Conservation (phyloP, 83 land plant species). For the Isoetes engelmannii region DNA sequence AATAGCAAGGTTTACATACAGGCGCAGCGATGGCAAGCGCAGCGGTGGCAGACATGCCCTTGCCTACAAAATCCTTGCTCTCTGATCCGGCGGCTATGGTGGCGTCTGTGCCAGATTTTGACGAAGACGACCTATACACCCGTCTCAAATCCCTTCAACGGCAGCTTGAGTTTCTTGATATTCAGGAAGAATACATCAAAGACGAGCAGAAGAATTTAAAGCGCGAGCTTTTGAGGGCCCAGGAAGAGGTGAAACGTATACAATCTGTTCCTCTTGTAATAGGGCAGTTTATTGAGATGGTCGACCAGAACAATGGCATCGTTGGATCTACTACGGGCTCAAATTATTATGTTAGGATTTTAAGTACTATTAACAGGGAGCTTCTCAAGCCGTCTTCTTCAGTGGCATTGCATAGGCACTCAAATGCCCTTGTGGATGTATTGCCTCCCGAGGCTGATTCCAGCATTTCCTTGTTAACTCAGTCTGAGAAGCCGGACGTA, state of each 20-base stretch:
- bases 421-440: conserved; percentile 85
- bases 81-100: no score
- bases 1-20: no score
- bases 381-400: conserved; percentile 78
- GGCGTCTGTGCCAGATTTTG: conserved; percentile 17
- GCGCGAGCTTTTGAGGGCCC: conserved; percentile 74
- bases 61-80: no score
- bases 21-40: no score
- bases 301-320: conserved; percentile 85
- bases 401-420: conserved; percentile 81
- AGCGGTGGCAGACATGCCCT: no score
- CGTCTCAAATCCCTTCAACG: conserved; percentile 61
- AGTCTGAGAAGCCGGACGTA: conserved; percentile 92
- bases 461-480: conserved; percentile 74
- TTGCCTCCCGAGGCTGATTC: conserved; percentile 93
- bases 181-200: conserved; percentile 87
- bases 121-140: conserved; percentile 76
- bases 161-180: conserved; percentile 80
- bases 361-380: conserved; percentile 83
- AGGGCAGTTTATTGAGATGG: conserved; percentile 94
- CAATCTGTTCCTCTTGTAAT: conserved; percentile 88
- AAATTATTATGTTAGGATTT: conserved; percentile 75
- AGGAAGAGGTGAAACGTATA: conserved; percentile 95
- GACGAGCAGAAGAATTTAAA: conserved; percentile 85
- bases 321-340: conserved; percentile 85